Percentiles rank a stretch among this genome's conserved stretches.
phyloP scores from a whole-genome alignment of 139 green algal genomes.

The Chlorella sp. region DNA sequence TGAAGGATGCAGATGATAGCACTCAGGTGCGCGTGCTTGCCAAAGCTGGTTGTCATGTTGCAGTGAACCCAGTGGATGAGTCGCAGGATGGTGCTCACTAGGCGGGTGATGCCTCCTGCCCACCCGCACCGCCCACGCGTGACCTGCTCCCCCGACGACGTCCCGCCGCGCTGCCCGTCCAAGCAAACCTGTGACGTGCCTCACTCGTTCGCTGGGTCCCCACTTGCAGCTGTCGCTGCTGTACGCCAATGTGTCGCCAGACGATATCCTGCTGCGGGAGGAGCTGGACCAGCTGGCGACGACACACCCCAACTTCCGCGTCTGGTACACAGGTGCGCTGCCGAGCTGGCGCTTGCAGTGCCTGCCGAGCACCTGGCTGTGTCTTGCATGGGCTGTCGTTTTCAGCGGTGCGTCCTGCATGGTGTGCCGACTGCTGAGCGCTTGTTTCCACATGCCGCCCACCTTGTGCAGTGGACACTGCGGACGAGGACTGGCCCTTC shows the following conservation, averaged over 20 bases:
- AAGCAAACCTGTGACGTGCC: too few species aligned
- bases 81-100: too few species aligned
- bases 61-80: too few species aligned
- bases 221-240: conserved; percentile 83
- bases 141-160: too few species aligned
- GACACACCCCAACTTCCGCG: conserved; percentile 67
- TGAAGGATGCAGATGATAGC: conserved; percentile 81
- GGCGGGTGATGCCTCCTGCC: too few species aligned
- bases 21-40: conserved; percentile 50
- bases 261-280: conserved; percentile 94
- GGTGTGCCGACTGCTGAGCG: neutral
- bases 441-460: neutral
- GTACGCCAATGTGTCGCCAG: conserved; percentile 91
- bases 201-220: too few species aligned
- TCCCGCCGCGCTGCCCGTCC: too few species aligned
- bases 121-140: too few species aligned
- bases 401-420: neutral
- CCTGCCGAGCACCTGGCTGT: neutral
- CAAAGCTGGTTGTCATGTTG: too few species aligned
- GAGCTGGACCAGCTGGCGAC: conserved; percentile 88
- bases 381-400: neutral
- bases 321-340: conserved; percentile 55
- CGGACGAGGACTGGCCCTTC: conserved; percentile 71
- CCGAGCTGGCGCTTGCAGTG: neutral
- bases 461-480: conserved; percentile 39